Evolutionary conservation across 2,329 filamentous ascomycete species (phyloP).

Genomic region (Cladobotryum mycophilum): DNA sequence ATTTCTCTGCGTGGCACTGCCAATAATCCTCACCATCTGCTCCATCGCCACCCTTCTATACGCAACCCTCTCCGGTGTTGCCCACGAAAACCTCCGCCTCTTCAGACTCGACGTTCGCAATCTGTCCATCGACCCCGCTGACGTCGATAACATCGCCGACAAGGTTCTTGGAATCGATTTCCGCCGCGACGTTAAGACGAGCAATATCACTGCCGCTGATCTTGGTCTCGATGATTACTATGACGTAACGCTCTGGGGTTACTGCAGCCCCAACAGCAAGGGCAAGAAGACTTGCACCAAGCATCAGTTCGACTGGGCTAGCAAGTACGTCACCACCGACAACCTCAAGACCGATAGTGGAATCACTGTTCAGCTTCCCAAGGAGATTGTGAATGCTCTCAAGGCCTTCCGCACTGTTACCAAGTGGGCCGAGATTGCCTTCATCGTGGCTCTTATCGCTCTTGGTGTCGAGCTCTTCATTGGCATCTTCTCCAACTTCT

Average conservation of each 20-base stretch:
- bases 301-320: slow-evolving; percentile 69
- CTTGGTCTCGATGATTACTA: slow-evolving; percentile 69
- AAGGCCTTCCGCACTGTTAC: slow-evolving; percentile 66
- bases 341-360: slow-evolving; percentile 42
- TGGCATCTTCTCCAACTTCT: slow-evolving; percentile 78
- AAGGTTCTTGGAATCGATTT: slow-evolving; percentile 13
- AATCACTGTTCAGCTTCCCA: slow-evolving; percentile 58
- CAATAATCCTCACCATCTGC: slow-evolving; percentile 73
- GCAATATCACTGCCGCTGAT: slow-evolving; percentile 50
- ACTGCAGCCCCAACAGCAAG: slow-evolving; percentile 61
- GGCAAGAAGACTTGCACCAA: slow-evolving; percentile 59
- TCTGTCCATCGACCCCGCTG: slow-evolving; percentile 38
- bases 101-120: slow-evolving; percentile 57
- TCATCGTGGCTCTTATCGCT: slow-evolving; percentile 64
- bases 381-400: slow-evolving; percentile 59
- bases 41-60: slow-evolving; percentile 65
- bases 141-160: slow-evolving; percentile 30
- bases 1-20: slow-evolving; percentile 79
- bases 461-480: slow-evolving; percentile 68
- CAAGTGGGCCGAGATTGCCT: slow-evolving; percentile 79
- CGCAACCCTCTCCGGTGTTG: slow-evolving; percentile 49
- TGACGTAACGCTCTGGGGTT: slow-evolving; percentile 78
- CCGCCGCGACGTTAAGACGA: slow-evolving; percentile 16
- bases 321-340: slow-evolving; percentile 60
- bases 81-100: slow-evolving; percentile 51